phyloP scores from a whole-genome alignment of 495 filamentous ascomycete species.

The Neurospora cerealis region DNA sequence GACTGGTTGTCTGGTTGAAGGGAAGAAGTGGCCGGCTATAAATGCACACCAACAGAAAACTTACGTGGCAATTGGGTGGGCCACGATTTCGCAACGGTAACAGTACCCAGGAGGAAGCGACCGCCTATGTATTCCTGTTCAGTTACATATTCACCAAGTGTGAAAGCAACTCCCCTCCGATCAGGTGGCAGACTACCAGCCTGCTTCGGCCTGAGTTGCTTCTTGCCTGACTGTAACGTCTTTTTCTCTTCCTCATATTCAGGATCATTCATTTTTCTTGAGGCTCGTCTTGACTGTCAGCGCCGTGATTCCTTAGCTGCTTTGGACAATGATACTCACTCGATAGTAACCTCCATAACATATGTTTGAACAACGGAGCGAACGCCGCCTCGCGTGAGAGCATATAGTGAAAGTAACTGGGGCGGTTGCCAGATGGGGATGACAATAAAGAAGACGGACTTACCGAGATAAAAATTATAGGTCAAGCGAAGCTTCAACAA shows the following conservation, averaged over 20 bases:
- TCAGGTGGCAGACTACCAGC: background rate
- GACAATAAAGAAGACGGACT: background rate
- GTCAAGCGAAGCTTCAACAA: background rate
- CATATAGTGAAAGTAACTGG: background rate
- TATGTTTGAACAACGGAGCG: background rate
- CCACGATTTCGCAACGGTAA: background rate
- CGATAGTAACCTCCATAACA: background rate
- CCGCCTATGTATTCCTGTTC: background rate
- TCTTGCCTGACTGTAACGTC: background rate
- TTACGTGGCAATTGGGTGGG: background rate
- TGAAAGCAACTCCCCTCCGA: background rate
- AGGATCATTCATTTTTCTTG: background rate
- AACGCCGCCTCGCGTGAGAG: background rate
- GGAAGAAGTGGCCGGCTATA: background rate
- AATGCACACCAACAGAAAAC: background rate
- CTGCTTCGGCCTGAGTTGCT: background rate
- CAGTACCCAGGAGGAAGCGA: background rate
- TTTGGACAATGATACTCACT: background rate
- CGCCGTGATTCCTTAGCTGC: background rate
- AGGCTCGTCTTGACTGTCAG: background rate
- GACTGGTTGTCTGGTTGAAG: background rate
- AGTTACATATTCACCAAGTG: background rate
- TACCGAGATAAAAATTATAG: background rate
- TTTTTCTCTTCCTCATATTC: background rate
- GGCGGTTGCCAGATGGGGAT: background rate